Evolutionary conservation across 1,284 basidiomycete genomes (phyloP).

Genomic region (Veloporphyrellus conicus): DNA sequence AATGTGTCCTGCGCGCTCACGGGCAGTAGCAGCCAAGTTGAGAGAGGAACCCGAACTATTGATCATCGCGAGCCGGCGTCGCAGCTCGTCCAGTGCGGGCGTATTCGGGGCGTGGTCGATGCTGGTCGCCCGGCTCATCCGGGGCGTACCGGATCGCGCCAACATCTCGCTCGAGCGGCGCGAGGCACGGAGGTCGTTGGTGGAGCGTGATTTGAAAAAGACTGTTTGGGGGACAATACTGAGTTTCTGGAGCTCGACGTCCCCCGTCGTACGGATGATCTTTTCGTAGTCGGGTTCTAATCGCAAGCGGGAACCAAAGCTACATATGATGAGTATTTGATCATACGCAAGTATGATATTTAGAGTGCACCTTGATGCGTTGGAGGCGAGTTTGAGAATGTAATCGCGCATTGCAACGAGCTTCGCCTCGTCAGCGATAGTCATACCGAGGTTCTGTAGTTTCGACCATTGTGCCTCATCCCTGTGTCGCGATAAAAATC

Average conservation of each 20-base stretch:
- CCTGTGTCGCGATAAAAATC: slow-evolving; percentile 36
- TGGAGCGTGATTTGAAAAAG: slow-evolving; percentile 66
- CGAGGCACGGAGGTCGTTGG: slow-evolving; percentile 40
- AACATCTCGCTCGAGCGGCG: slow-evolving; percentile 34
- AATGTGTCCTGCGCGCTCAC: slow-evolving; percentile 41
- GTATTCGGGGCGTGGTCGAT: slow-evolving; percentile 39
- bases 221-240: slow-evolving; percentile 94
- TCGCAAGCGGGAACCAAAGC: slow-evolving; percentile 60
- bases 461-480: slow-evolving; percentile 72
- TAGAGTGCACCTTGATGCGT: slow-evolving; percentile 50
- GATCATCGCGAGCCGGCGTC: slow-evolving; percentile 63
- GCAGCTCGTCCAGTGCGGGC: slow-evolving; percentile 70
- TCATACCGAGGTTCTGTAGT: slow-evolving; percentile 81
- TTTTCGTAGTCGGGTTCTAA: slow-evolving; percentile 60
- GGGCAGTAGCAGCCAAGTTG: slow-evolving; percentile 41
- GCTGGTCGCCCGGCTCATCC: slow-evolving; percentile 44
- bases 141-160: slow-evolving; percentile 44
- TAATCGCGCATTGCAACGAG: slow-evolving; percentile 84
- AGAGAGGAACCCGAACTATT: slow-evolving; percentile 66
- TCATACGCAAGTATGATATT: neutral
- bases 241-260: slow-evolving; percentile 75
- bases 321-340: slow-evolving; percentile 24
- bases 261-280: slow-evolving; percentile 60
- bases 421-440: slow-evolving; percentile 72
- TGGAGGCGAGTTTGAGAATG: slow-evolving; percentile 77